Evolutionary conservation across 176 grass and related monocot genomes (phyloP), one percentile per base, ranked within the genome.

Genomic region (Oryza meridionalis): DNA sequence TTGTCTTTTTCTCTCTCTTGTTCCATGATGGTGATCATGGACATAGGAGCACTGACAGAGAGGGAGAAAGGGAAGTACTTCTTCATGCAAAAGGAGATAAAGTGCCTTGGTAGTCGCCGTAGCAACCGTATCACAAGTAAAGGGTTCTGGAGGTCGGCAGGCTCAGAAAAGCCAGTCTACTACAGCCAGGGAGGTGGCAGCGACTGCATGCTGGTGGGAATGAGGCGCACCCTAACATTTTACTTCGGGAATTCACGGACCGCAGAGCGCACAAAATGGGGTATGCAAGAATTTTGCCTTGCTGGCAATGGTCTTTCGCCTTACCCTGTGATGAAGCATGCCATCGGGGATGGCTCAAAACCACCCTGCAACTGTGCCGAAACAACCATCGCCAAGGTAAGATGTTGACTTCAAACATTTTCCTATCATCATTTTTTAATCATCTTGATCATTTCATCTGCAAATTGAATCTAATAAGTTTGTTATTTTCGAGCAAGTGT

Each of bases 61-160:
- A 21, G 19, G 50, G 50, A 53, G 16, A 59, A n/a, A 5, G 90
- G 86, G 42, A 78, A 53, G 42, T 92, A 86, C 42, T 88, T 88
- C 25, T 95, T 95, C 73, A 78, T 32, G 7, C 66, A 24, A 58
- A 77, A 79, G 65, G 84, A 66, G 61, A 68, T 13, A 53, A 81
- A 49, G 61, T 68, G 62, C 21, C 21, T 2, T n/a, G 12, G 15
- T 42, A 79, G 46, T 32, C 72, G 11, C 8, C 40, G 62, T n/a
- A 59, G 12, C 21, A 86, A 86, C 44, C 84, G 76, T 35, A 67
- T 67, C 5, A 29, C 85, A 1, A 67, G 65, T 21, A 72, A 79
- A 7, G 90, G 93, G 2, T 81, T 76, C 78, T 95, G 93, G 93
- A 95, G 81, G 72, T 86, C 80, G 2, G 66, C 61, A 12, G 93